Evolutionary conservation across 768 basidiomycete species (phyloP).

Genomic region (Scleroderma bovista): DNA sequence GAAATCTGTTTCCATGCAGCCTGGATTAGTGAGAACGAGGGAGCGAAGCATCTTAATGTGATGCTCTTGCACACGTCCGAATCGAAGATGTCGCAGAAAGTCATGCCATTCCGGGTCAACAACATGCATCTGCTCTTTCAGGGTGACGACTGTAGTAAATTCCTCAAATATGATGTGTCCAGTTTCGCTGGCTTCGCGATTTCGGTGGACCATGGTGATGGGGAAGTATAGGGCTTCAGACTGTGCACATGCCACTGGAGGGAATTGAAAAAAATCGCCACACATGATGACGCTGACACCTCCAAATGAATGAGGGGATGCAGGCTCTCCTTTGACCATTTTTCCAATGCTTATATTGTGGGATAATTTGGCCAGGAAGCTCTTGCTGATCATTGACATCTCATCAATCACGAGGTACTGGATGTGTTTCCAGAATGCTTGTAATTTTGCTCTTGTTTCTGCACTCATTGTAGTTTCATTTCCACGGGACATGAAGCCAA

Average conservation of each 20-base stretch:
- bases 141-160: too few relatives aligned
- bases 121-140: too few relatives aligned
- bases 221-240: conserved; percentile 11
- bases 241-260: neutral
- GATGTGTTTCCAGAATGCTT: neutral
- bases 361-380: conserved; percentile 16
- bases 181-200: too few relatives aligned
- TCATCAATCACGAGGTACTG: conserved; percentile 32
- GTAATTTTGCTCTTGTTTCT: neutral
- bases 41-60: too few relatives aligned
- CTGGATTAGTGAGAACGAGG: too few relatives aligned
- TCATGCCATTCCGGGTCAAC: too few relatives aligned
- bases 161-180: too few relatives aligned
- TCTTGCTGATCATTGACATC: conserved; percentile 33
- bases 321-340: conserved; percentile 4
- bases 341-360: conserved; percentile 8
- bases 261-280: conserved; percentile 37
- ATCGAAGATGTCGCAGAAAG: too few relatives aligned
- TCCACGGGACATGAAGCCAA: conserved; percentile 13
- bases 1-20: too few relatives aligned
- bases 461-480: neutral
- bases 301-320: conserved; percentile 23
- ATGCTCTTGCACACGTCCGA: too few relatives aligned
- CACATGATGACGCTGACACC: conserved; percentile 36
- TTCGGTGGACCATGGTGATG: neutral